These are phyloP conservation scores for Arachnopeziza araneosa DNA, from an alignment of 2,329 filamentous ascomycete species.

Conservation along the genomic window DNA sequence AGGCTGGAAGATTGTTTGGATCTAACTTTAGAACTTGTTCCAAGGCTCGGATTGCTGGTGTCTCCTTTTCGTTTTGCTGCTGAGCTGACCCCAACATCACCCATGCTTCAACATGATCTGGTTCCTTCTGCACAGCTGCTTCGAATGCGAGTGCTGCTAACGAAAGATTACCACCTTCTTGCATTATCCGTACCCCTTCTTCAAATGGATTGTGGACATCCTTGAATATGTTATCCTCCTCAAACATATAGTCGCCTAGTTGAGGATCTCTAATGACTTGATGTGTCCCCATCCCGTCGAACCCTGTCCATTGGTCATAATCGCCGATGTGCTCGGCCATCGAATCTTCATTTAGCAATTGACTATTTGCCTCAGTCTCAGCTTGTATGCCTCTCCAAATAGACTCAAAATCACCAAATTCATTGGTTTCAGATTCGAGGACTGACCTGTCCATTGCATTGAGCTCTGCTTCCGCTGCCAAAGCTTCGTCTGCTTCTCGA, in stretches of 20 bases:
- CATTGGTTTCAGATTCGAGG: slow-evolving; percentile 64
- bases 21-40: slow-evolving; percentile 88
- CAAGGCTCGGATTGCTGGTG: slow-evolving; percentile 86
- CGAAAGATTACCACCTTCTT: slow-evolving; percentile 88
- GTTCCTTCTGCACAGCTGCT: slow-evolving; percentile 85
- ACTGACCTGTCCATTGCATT: slow-evolving; percentile 85
- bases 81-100: slow-evolving; percentile 86
- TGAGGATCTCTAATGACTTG: slow-evolving; percentile 63
- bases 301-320: slow-evolving; percentile 72
- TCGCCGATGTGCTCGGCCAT: slow-evolving; percentile 63
- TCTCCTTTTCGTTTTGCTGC: slow-evolving; percentile 98
- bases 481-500: slow-evolving; percentile 35
- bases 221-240: slow-evolving; percentile 87
- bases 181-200: slow-evolving; percentile 89
- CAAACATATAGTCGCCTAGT: slow-evolving; percentile 88
- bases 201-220: slow-evolving; percentile 80
- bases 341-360: slow-evolving; percentile 63
- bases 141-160: slow-evolving; percentile 93
- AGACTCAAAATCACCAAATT: slow-evolving; percentile 83
- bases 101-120: slow-evolving; percentile 87
- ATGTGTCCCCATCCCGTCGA: slow-evolving; percentile 66
- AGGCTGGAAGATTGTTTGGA: slow-evolving; percentile 75
- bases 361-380: slow-evolving; percentile 63
- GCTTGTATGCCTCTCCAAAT: slow-evolving; percentile 81
- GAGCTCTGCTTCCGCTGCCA: slow-evolving; percentile 55